phyloP scores from a whole-genome alignment of 2,329 filamentous ascomycete species.

The Zymoseptoria crescenta region DNA sequence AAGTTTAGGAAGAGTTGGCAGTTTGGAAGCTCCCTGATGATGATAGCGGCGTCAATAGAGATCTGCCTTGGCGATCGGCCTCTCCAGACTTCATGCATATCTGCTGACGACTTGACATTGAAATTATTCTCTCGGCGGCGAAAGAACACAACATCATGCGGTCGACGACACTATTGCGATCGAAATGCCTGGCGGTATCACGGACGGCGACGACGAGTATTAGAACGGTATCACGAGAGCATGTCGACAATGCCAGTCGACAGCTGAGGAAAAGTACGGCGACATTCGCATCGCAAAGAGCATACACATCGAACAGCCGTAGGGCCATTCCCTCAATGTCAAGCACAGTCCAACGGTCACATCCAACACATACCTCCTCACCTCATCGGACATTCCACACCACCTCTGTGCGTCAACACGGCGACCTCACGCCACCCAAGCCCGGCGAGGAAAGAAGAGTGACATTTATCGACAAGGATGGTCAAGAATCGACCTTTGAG shows the following conservation, averaged over 20 bases:
- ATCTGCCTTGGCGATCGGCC: neutral
- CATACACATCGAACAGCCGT: neutral
- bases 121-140: neutral
- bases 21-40: neutral
- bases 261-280: constrained; percentile 2
- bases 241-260: neutral
- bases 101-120: neutral
- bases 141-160: neutral
- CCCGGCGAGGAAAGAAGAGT: constrained; percentile 86
- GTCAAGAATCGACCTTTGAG: constrained; percentile 63
- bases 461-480: constrained; percentile 91
- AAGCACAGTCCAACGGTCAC: neutral
- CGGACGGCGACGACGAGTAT: constrained; percentile 1
- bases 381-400: constrained; percentile 52
- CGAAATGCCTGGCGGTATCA: constrained; percentile 1
- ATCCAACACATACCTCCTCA: constrained; percentile 1
- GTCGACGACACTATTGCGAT: neutral
- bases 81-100: neutral
- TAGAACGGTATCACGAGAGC: neutral
- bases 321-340: neutral
- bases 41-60: neutral
- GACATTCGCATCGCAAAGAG: neutral
- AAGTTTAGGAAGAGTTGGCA: neutral
- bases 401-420: constrained; percentile 56
- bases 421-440: constrained; percentile 75